phyloP scores from a whole-genome alignment of 1,284 basidiomycete species.

The Leccinum brunneo-olivaceum region DNA sequence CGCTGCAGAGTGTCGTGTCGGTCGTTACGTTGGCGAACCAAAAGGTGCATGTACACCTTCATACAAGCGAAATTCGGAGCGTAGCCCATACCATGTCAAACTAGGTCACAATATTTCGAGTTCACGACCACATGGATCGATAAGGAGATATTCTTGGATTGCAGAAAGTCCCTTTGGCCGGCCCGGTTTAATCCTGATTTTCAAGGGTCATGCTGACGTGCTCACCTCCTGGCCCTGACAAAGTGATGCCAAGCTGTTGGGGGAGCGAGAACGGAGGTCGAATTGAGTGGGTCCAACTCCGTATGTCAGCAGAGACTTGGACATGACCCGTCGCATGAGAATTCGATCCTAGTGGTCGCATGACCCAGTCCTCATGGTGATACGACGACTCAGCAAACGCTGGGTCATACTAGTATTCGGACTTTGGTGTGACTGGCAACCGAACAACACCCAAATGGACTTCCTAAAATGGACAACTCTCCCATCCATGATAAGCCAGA shows the following conservation, averaged over 20 bases:
- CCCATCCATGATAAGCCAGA: no score
- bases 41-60: background rate
- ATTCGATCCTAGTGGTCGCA: no score
- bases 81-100: conserved; percentile 1
- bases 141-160: conserved; percentile 24
- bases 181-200: background rate
- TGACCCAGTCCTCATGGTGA: no score
- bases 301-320: no score
- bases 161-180: background rate
- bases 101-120: conserved; percentile 10
- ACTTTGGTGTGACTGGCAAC: no score
- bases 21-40: background rate
- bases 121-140: conserved; percentile 12
- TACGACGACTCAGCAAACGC: no score
- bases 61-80: conserved; percentile 12
- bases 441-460: conserved; percentile 4
- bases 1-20: background rate
- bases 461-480: conserved; percentile 12
- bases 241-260: background rate
- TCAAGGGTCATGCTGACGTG: conserved; percentile 1
- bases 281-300: no score
- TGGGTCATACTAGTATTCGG: no score
- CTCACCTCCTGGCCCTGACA: conserved; percentile 1
- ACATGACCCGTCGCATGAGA: no score
- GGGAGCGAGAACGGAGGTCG: no score